Base-by-base conservation (phyloP, 2,329 filamentous ascomycete genomes). In the Dactylonectria estremocensis region DNA sequence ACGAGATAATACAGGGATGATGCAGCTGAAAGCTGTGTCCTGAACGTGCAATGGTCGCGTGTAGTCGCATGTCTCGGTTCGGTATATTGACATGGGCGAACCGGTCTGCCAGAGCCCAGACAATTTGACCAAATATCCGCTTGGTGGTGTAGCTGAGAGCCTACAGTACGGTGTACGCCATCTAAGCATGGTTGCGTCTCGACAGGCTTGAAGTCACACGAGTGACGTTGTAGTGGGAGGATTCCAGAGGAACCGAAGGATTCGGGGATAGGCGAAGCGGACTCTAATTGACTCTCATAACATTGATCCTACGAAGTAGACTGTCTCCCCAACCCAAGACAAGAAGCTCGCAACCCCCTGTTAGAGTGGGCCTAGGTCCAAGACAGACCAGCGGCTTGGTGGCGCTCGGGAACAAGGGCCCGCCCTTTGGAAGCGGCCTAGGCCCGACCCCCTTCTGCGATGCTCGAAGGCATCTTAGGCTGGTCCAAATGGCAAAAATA, bases 161-260 rank as follows among this genome's bases (percentile, higher is more conserved):
- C n/a, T 28, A 28, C 24, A 24, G 40, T 50, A 46, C 54, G 24
- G 56, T 46, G 57, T 61, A 62, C 59, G 59, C 54, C 64, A 67
- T 64, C 10, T 35, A 67, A 43, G 50, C 59, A 48, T 49, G 37
- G 37, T 49, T 48, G 28, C 50, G 56, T 58, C 45, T 20, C 46
- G 28, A 6, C 37, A 14, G n/a, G 40, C 35, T 37, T 37, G 10
- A 20, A 14, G 50, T 55, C n/a, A 20, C 50, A 28, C 2, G 14
- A 35, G 52, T 40, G 33, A 61, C 24, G 52, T 55, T 66, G 52
- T 28, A 28, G 24, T 28, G 52, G 43, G 43, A 60, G 53, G 20
- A 48, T 40, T 53, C 35, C 45, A 28, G 24, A 59, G 18, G 49
- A 57, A 22, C 40, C 50, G 53, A 69, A 69, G 65, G 65, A 69